These are phyloP conservation scores for Phytophthora palmivora DNA, from an alignment of 352 stramenopile genomes.

Conservation along the genomic window DNA sequence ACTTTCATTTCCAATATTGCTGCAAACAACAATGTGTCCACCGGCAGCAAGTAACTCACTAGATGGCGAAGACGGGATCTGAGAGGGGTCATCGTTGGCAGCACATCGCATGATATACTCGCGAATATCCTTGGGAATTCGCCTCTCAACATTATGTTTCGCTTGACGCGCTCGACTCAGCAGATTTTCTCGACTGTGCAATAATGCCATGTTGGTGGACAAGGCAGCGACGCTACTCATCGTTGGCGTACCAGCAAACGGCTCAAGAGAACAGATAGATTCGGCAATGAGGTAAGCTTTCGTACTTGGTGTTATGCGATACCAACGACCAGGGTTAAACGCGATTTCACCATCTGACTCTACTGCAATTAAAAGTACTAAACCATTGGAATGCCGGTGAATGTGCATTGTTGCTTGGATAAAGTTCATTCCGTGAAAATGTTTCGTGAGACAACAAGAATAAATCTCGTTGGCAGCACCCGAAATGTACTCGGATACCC, in stretches of 20 bases:
- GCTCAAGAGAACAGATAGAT: conserved; percentile 60
- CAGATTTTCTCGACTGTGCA: conserved; percentile 54
- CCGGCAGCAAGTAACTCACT: conserved; percentile 49
- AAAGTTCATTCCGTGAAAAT: conserved; percentile 81
- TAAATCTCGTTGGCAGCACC: conserved; percentile 88
- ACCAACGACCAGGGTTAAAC: conserved; percentile 78
- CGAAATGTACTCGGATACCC: conserved; percentile 80
- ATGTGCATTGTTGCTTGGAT: conserved; percentile 73
- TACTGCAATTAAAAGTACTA: conserved; percentile 80
- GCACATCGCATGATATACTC: conserved; percentile 64
- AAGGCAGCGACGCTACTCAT: conserved; percentile 40
- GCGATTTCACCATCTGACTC: conserved; percentile 69
- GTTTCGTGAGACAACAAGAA: conserved; percentile 56
- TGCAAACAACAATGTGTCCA: conserved; percentile 86
- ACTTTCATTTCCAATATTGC: conserved; percentile 72
- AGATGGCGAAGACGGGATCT: conserved; percentile 51
- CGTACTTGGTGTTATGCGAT: conserved; percentile 56
- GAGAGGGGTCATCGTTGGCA: conserved; percentile 35
- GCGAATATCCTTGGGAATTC: conserved; percentile 65
- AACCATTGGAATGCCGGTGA: conserved; percentile 71
- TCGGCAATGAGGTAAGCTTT: conserved; percentile 84
- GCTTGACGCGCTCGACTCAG: conserved; percentile 59
- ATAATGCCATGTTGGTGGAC: conserved; percentile 38
- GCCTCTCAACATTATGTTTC: conserved; percentile 76
- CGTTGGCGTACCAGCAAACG: conserved; percentile 39